Evolutionary conservation across 805 yeast species (phyloP), one percentile per base, ranked within the genome.

Genomic region (Candida jianshihensis): DNA sequence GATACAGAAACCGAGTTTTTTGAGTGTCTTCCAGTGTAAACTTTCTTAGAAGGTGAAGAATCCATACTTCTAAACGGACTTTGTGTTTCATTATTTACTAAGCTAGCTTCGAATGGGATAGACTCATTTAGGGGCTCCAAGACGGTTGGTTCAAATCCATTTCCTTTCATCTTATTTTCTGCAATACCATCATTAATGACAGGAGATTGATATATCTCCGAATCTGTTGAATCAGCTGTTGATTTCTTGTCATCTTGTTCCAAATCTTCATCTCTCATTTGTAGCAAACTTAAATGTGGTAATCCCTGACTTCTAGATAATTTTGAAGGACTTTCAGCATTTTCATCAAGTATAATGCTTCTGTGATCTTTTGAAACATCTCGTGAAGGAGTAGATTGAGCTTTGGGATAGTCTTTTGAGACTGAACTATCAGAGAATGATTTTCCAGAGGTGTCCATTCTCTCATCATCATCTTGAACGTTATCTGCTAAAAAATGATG

Each of bases 401-500:
- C 55, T 24, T 43, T 48, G 16, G 54, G 54, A 19, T 9, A 16
- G 9, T 13, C 14, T 4, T 27, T 10, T 16, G 10, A n/a, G n/a
- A n/a, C 19, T 10, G 31, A 29, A 13, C 5, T 12, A 29, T 29
- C 31, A 13, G 31, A 29, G n/a, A 29, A 29, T 15, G 30, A 18
- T 11, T 26, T 36, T 19, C 42, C 32, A 25, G 42, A 32, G 14
- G 45, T 26, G n/a, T 33, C 22, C 2, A 34, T 14, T 2, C n/a
- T n/a, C n/a, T 39, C 26, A 25, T 42, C 44, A 17, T 49, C 47
- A 6, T 27, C 40, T 4, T 39, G 26, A 6, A 36, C 33, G 18
- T 46, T 50, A 16, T 52, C 57, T 11, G 57, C 57, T 10, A 52
- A 30, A 22, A 39, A 52, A 35, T 52, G 57, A 26, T 44, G 57